Percentiles rank a stretch among this genome's conserved stretches.
Conservation (phyloP, 805 yeast species). For the Cyberlindnera xylosilytica region DNA sequence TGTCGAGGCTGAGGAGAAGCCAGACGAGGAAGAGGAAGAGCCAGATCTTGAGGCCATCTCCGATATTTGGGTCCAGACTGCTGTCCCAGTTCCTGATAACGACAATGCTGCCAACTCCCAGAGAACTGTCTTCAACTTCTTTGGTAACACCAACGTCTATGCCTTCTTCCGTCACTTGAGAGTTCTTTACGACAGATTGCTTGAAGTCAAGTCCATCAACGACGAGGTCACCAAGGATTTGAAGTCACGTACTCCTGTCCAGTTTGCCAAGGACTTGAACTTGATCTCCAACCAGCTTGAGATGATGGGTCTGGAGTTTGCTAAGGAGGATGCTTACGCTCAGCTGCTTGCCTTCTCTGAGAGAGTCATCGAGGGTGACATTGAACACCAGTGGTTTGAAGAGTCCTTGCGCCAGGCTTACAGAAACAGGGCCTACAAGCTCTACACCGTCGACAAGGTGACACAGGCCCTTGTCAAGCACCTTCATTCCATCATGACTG, state of each 20-base stretch:
- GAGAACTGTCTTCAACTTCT: constrained; percentile 67
- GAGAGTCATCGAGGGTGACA: constrained; percentile 78
- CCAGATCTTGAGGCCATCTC: constrained; percentile 23
- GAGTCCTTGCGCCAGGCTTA: constrained; percentile 94
- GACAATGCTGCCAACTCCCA: constrained; percentile 29
- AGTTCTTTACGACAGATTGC: constrained; percentile 74
- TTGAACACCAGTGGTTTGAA: constrained; percentile 94
- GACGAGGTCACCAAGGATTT: constrained; percentile 72
- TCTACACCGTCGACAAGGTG: constrained; percentile 91
- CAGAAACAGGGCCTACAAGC: constrained; percentile 86
- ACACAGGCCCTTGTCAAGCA: constrained; percentile 82
- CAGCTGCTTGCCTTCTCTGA: constrained; percentile 78
- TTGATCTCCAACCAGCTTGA: constrained; percentile 75
- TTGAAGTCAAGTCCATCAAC: constrained; percentile 72
- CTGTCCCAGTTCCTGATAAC: constrained; percentile 23
- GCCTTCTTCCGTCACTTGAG: constrained; percentile 85
- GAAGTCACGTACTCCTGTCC: constrained; percentile 55
- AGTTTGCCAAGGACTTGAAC: constrained; percentile 85
- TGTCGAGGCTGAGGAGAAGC: constrained; percentile 21
- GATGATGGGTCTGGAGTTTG: constrained; percentile 74
- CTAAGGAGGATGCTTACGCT: constrained; percentile 65
- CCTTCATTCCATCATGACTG: constrained; percentile 79
- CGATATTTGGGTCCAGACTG: constrained; percentile 28
- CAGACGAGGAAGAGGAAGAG: constrained; percentile 28
- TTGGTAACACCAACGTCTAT: constrained; percentile 85